Evolutionary conservation across 495 filamentous ascomycete species (phyloP).

Genomic region (Oidiodendron maius): DNA sequence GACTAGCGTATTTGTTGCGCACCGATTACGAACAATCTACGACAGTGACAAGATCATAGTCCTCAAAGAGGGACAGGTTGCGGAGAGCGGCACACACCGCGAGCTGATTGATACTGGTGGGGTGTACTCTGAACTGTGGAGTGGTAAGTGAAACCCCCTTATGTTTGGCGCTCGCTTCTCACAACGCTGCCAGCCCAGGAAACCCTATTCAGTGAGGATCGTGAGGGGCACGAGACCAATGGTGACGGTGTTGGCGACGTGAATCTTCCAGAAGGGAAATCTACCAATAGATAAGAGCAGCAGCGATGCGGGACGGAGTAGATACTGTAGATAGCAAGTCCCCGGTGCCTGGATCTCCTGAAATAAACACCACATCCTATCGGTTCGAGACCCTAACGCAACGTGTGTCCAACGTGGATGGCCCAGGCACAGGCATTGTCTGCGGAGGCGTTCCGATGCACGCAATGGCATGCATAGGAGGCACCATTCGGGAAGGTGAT

Average conservation of each 20-base stretch:
- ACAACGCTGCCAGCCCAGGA: constrained; percentile 33
- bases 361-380: no score
- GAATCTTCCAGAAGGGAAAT: constrained; percentile 10
- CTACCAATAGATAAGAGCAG: no score
- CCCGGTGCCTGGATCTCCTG: no score
- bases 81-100: constrained; percentile 80
- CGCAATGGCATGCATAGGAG: no score
- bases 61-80: constrained; percentile 73
- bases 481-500: no score
- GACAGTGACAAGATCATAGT: constrained; percentile 95
- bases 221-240: constrained; percentile 33
- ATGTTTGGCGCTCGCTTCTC: constrained; percentile 7
- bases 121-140: constrained; percentile 88
- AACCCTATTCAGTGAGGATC: constrained; percentile 33
- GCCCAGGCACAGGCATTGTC: no score
- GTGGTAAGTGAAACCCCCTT: constrained; percentile 48
- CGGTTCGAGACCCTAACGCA: no score
- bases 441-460: no score
- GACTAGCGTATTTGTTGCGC: constrained; percentile 92
- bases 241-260: constrained; percentile 4
- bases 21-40: constrained; percentile 85
- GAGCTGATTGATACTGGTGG: constrained; percentile 75
- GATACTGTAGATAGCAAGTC: no score
- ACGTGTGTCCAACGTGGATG: no score
- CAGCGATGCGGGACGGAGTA: no score